Conservation (phyloP, 345 rosid genomes). For the Citropsis articulata region DNA sequence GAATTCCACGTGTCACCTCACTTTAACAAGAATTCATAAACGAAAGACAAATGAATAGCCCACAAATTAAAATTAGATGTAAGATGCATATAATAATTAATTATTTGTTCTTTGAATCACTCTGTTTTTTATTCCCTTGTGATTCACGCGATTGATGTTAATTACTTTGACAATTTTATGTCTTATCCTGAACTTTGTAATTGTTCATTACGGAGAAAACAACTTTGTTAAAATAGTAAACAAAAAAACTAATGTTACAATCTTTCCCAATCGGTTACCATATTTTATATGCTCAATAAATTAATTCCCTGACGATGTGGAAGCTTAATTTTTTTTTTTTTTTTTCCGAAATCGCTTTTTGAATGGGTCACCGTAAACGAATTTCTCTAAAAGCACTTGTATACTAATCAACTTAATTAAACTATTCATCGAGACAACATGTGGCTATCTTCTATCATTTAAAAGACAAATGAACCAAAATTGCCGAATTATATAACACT, state of each 20-base stretch:
- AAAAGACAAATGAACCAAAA: not conserved
- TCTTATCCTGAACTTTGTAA: not conserved
- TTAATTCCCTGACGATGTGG: not conserved
- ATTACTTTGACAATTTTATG: not conserved
- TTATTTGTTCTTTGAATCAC: not conserved
- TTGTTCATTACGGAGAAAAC: not conserved
- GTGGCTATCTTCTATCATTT: not conserved
- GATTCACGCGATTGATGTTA: not conserved
- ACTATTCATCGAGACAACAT: not conserved
- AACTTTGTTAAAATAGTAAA: not conserved
- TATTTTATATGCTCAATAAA: not conserved
- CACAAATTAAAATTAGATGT: not conserved
- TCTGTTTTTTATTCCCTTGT: not conserved
- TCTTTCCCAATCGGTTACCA: not conserved
- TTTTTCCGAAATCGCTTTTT: not conserved
- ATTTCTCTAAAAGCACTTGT: not conserved
- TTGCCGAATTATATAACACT: not conserved
- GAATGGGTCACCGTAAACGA: not conserved
- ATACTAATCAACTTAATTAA: not conserved
- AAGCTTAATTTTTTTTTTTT: not conserved
- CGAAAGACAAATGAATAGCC: constrained; percentile 8
- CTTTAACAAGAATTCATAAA: not conserved
- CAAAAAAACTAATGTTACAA: not conserved
- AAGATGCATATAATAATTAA: not conserved
- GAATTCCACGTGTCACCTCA: constrained; percentile 9